Evolutionary conservation across 768 basidiomycete species (phyloP), one percentile per base, ranked within the genome.

Genomic region (Dioszegia aurantiaca): DNA sequence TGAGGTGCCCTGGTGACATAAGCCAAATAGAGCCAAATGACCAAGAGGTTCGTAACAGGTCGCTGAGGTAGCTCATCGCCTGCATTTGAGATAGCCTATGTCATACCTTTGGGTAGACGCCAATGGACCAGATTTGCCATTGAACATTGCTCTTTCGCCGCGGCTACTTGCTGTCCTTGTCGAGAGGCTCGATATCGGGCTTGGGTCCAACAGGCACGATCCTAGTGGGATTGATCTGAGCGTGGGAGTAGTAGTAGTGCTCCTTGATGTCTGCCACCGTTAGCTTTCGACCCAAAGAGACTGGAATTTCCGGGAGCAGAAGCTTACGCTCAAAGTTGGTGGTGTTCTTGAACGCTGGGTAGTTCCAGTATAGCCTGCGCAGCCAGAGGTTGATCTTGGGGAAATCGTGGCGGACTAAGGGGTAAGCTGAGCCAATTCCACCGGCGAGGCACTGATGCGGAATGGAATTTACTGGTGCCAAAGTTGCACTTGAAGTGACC

Each of bases 401-500:
- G 77, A 92, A 98, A 5, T 88, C 88, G 68, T 85, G 80, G 23
- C 93, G 89, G 71, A 95, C 75, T 75, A 36, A 39, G 19, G 14
- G 14, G 39, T 37, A n/a, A n/a, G n/a, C n/a, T 40, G 51, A 36
- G 14, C 10, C 17, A 33, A 10, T 39, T 39, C 27, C 33, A 49
- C 26, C 28, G 23, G 11, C 36, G 88, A 9, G 28, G 54, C n/a
- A n/a, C n/a, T n/a, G n/a, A n/a, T n/a, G n/a, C 21, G n/a, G 41
- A 16, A 24, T 51, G 16, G 4, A 24, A 74, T 72, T 60, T 51
- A 77, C 75, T 77, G 40, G 63, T 85, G 28, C 86, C 85, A 63
- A 90, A 74, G 80, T 94, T 92, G 79, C 90, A 93, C 65, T 97
- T 97, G 83, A 98, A 98, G 74, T 91, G 89, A 0, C 86, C 84